Evolutionary conservation across 495 filamentous ascomycete species (phyloP), one percentile per base, ranked within the genome.

Genomic region (Hypomontagnella submonticulosa): DNA sequence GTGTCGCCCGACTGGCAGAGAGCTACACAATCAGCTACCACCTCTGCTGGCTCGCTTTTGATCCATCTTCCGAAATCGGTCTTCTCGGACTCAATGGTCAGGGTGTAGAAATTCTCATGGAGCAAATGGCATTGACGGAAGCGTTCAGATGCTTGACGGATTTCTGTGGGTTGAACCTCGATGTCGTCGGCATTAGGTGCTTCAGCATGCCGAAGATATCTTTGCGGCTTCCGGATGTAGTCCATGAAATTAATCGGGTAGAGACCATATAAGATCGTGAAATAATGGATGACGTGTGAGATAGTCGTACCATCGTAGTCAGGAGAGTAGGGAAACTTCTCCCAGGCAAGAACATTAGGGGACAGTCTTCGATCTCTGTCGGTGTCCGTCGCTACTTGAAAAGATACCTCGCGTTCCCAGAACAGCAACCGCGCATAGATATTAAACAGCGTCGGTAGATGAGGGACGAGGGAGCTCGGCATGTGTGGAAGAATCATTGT

Each of bases 201-300:
- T 44, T 87, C 79, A 5, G 84, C 82, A 66, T 87, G 83, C 37
- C 88, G 84, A 1, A 92, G 76, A 59, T 87, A 91, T 67, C 86
- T 83, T 34, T 89, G 84, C 2, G 90, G 89, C 65, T 92, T 91
- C 19, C 89, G 81, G 43, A 92, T 88, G 75, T 90, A 92, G 64
- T 85, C 85, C 79, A 88, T 83, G 71, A 92, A 88, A 70, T 91
- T 91, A 59, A 91, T 84, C n/a, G 90, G 90, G 62, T 92, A 92
- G 7, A 92, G 77, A 10, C 90, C 90, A 60, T 92, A 92, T 2
- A 92, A 77, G 41, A 90, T 86, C 7, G 92, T 86, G 82, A 97
- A 87, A 82, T 97, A 84, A 69, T 92, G 73, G 67, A 88, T 67
- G 68, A 97, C 71, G 72, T 95, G 77, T 67, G 91, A 90, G 38